Conservation (phyloP, 345 rosid species). For the Corchorus olitorius region DNA sequence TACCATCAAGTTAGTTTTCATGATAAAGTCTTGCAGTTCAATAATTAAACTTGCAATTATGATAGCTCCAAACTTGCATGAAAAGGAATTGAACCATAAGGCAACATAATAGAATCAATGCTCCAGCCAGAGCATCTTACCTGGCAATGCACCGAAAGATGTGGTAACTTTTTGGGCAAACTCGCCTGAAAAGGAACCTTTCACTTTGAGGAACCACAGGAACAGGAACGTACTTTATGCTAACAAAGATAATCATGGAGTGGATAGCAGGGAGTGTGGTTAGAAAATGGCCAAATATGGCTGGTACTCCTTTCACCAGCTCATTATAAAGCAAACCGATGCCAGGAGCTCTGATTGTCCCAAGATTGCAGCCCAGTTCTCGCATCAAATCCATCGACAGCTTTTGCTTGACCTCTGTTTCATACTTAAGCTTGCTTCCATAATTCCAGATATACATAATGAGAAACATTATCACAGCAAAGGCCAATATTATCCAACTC, state of each 20-base stretch:
- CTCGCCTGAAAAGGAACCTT: slow-evolving; percentile 95
- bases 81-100: neutral
- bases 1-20: slow-evolving; percentile 1
- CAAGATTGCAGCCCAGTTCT: slow-evolving; percentile 89
- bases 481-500: slow-evolving; percentile 94
- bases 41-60: slow-evolving; percentile 4
- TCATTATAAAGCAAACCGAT: slow-evolving; percentile 96
- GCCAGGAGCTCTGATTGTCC: slow-evolving; percentile 98
- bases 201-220: slow-evolving; percentile 95
- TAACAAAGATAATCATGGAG: slow-evolving; percentile 94
- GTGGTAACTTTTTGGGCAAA: slow-evolving; percentile 87
- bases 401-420: slow-evolving; percentile 95
- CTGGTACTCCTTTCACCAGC: slow-evolving; percentile 91
- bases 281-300: slow-evolving; percentile 95
- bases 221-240: slow-evolving; percentile 95
- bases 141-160: slow-evolving; percentile 97
- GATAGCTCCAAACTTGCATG: slow-evolving; percentile 5
- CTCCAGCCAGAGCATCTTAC: slow-evolving; percentile 39
- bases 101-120: neutral
- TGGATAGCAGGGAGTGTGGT: slow-evolving; percentile 98
- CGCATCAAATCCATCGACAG: slow-evolving; percentile 91
- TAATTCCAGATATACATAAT: slow-evolving; percentile 95
- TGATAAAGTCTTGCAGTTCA: neutral
- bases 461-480: slow-evolving; percentile 80
- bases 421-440: slow-evolving; percentile 96